Percentiles rank a stretch among this genome's conserved stretches.
These are phyloP conservation scores for Debaryomyces tyrocola DNA, from an alignment of 805 yeast species.

Conservation along the genomic window DNA sequence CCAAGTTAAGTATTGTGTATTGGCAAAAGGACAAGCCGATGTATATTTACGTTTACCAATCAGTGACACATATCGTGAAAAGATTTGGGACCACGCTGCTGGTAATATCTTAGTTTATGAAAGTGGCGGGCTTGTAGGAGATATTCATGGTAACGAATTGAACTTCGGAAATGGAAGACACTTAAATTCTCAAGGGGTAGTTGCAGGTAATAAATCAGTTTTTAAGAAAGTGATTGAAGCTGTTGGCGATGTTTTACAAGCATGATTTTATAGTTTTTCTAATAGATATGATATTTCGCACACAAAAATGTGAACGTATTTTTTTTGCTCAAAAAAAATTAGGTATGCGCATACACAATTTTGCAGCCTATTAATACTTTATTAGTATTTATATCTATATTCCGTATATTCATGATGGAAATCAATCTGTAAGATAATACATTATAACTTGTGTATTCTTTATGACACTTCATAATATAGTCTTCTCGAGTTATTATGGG, in stretches of 20 bases:
- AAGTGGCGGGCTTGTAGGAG: constrained; percentile 90
- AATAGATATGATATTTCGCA: background rate
- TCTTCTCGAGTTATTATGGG: too few relatives aligned
- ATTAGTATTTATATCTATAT: background rate
- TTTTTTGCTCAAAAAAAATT: background rate
- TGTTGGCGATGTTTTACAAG: constrained; percentile 30
- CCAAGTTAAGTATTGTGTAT: constrained; percentile 92
- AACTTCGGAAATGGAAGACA: constrained; percentile 87
- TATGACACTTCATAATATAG: too few relatives aligned
- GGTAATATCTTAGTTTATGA: constrained; percentile 85
- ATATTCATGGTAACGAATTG: constrained; percentile 67
- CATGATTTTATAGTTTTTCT: background rate
- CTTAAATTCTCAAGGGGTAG: constrained; percentile 84
- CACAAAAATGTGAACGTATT: background rate
- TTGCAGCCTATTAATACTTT: constrained; percentile 1
- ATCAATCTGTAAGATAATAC: background rate
- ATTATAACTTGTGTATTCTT: background rate
- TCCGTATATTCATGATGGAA: background rate
- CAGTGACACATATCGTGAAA: constrained; percentile 74
- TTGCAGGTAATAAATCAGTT: constrained; percentile 65
- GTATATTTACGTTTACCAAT: constrained; percentile 87
- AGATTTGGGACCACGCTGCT: constrained; percentile 99
- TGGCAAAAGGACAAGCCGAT: constrained; percentile 90
- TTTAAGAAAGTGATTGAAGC: constrained; percentile 52
- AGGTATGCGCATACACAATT: background rate